Evolutionary conservation across 805 yeast genomes (phyloP).

Genomic region (Maudiozyma bulderi): DNA sequence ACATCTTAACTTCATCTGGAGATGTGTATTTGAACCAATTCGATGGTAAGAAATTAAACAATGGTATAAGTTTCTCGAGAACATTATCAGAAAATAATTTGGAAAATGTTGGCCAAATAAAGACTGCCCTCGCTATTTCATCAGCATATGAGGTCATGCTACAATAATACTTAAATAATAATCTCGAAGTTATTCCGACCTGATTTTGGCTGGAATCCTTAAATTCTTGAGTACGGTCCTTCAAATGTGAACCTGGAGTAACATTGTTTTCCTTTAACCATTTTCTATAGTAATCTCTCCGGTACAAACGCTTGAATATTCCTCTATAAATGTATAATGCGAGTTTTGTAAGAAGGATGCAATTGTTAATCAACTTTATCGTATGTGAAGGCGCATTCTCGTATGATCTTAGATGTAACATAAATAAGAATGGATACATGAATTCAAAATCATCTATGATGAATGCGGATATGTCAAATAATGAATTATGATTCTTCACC

Average conservation of each 20-base stretch:
- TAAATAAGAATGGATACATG: conserved; percentile 11
- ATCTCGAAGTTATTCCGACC: background rate
- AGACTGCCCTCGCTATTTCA: conserved; percentile 6
- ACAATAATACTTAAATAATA: background rate
- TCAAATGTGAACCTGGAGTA: background rate
- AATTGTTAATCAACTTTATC: conserved; percentile 1
- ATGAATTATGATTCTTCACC: background rate
- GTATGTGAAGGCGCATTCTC: background rate
- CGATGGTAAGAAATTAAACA: background rate
- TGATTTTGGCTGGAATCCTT: background rate
- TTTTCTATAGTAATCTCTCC: background rate
- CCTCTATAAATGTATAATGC: background rate
- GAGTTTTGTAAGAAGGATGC: background rate
- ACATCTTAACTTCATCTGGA: conserved; percentile 17
- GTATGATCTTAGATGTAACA: conserved; percentile 7
- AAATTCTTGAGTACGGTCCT: background rate
- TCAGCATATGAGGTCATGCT: conserved; percentile 9
- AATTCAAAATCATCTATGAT: conserved; percentile 8
- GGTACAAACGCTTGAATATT: background rate
- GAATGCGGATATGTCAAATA: background rate
- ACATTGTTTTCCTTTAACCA: background rate
- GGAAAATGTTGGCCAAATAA: conserved; percentile 17
- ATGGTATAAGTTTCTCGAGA: background rate
- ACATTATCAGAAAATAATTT: conserved; percentile 8
- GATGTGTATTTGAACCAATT: conserved; percentile 1